Evolutionary conservation across 352 stramenopile species (phyloP).

Genomic region (Globisporangium radiosum): DNA sequence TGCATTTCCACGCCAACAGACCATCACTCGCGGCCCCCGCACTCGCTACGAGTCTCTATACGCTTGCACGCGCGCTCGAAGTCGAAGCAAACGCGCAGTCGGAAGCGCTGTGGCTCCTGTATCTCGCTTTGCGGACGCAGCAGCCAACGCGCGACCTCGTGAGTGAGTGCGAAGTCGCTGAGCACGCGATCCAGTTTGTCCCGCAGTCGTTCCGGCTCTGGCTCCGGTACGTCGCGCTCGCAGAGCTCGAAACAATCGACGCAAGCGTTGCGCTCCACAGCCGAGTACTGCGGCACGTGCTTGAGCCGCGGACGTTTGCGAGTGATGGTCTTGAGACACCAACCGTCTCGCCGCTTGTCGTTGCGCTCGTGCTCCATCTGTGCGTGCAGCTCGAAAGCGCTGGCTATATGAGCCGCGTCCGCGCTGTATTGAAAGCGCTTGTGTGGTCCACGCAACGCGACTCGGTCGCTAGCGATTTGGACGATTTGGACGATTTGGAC

Average conservation of each 20-base stretch:
- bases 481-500: too few species aligned
- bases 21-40: slow-evolving; percentile 5
- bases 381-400: slow-evolving; percentile 12
- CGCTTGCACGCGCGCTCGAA: slow-evolving; percentile 26
- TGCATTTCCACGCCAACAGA: slow-evolving; percentile 3
- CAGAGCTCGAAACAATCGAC: slow-evolving; percentile 12
- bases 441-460: too few species aligned
- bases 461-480: too few species aligned
- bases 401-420: not conserved
- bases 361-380: slow-evolving; percentile 13
- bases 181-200: slow-evolving; percentile 26
- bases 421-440: too few species aligned
- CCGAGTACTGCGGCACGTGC: slow-evolving; percentile 9
- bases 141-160: slow-evolving; percentile 13
- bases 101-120: slow-evolving; percentile 27
- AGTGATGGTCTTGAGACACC: not conserved
- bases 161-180: slow-evolving; percentile 21
- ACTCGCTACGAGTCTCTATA: slow-evolving; percentile 18
- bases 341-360: slow-evolving; percentile 8
- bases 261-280: slow-evolving; percentile 9
- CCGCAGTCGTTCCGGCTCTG: slow-evolving; percentile 21
- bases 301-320: slow-evolving; percentile 3
- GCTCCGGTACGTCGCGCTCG: slow-evolving; percentile 19
- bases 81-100: slow-evolving; percentile 31
- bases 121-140: slow-evolving; percentile 21